Evolutionary conservation across 345 rosid species (phyloP).

Genomic region (Fremontodendron californicum): DNA sequence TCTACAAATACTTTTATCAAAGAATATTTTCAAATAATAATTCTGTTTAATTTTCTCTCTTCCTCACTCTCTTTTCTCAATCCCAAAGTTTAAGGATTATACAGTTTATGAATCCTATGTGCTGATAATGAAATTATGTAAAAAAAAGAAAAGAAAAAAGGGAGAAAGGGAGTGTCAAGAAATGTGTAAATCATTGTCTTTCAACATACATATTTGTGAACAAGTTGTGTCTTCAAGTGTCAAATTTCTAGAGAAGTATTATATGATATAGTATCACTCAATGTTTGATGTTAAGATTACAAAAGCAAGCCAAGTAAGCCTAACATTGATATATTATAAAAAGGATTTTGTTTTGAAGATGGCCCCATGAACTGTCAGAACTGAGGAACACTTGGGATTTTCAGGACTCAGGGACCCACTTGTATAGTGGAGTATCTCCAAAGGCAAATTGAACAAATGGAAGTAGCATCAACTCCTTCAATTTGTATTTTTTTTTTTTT

Average conservation of each 20-base stretch:
- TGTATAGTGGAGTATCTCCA: background rate
- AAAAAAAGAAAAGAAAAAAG: background rate
- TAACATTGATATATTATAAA: background rate
- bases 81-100: background rate
- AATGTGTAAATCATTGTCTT: background rate
- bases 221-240: background rate
- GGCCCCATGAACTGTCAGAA: conserved; percentile 1
- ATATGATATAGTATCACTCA: background rate
- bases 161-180: too few species aligned
- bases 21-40: background rate
- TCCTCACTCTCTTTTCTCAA: too few species aligned
- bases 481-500: background rate
- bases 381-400: too few species aligned
- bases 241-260: background rate
- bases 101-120: background rate
- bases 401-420: background rate
- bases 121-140: background rate
- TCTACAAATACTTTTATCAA: too few species aligned
- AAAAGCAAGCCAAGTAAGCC: background rate
- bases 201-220: background rate
- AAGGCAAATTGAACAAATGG: conserved; percentile 2
- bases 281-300: conserved; percentile 8
- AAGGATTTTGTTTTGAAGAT: background rate
- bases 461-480: background rate
- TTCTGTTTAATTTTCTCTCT: background rate